phyloP scores from a whole-genome alignment of 805 yeast species.

The Cephaloascus fragrans region DNA sequence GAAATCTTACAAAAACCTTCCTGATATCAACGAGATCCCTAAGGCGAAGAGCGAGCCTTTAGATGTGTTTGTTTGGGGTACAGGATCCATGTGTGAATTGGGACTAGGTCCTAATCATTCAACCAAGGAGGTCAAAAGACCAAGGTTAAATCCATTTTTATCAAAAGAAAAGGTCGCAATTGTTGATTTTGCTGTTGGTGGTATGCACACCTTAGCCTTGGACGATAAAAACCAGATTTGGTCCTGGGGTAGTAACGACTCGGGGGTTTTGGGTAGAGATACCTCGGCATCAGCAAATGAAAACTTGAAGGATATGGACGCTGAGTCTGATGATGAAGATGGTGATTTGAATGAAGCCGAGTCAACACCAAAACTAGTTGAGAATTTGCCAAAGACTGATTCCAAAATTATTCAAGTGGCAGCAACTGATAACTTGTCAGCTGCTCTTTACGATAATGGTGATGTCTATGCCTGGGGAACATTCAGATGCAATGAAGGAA shows the following conservation, averaged over 20 bases:
- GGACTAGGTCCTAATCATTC: constrained; percentile 95
- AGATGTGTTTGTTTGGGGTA: constrained; percentile 89
- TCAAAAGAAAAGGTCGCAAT: constrained; percentile 54
- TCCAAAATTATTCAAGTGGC: constrained; percentile 66
- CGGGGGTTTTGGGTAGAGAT: constrained; percentile 84
- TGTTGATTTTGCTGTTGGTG: constrained; percentile 89
- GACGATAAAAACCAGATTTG: constrained; percentile 73
- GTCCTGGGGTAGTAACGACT: constrained; percentile 98
- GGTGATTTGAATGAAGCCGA: constrained; percentile 85
- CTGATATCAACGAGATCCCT: constrained; percentile 32
- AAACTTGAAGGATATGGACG: constrained; percentile 57
- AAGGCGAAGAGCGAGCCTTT: constrained; percentile 34
- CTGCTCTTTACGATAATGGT: constrained; percentile 70
- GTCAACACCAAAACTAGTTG: constrained; percentile 79
- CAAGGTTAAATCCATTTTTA: constrained; percentile 78
- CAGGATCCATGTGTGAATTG: constrained; percentile 95
- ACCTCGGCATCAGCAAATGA: constrained; percentile 55
- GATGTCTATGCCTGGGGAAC: constrained; percentile 98
- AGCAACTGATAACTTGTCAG: constrained; percentile 88
- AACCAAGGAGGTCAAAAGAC: constrained; percentile 91
- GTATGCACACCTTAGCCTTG: constrained; percentile 85
- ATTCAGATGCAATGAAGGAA: constrained; percentile 88
- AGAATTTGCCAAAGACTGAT: constrained; percentile 43
- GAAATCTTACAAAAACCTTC: constrained; percentile 37
- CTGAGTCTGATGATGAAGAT: constrained; percentile 54